phyloP scores from a whole-genome alignment of 2,329 filamentous ascomycete genomes.

The Scedosporium dehoogii region DNA sequence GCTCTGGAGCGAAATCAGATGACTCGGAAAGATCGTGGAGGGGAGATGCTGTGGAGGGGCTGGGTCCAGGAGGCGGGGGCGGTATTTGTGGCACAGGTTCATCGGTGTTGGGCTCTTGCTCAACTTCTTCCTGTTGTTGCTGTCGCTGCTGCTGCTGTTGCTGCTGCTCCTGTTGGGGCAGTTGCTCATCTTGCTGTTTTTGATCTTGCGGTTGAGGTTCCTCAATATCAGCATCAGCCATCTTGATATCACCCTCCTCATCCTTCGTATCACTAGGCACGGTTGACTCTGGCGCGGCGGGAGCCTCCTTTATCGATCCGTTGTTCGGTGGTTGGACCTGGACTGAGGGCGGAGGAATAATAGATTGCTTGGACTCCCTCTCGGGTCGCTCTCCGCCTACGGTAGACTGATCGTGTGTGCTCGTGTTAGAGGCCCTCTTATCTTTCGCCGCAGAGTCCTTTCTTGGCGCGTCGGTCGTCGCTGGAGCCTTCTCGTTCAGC shows the following conservation, averaged over 20 bases:
- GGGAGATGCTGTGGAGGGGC: slow-evolving; percentile 23
- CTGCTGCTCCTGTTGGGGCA: slow-evolving; percentile 20
- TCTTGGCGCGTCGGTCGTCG: slow-evolving; percentile 20
- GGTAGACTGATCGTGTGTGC: slow-evolving; percentile 35
- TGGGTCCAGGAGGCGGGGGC: slow-evolving; percentile 36
- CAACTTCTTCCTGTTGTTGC: background rate
- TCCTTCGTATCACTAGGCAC: slow-evolving; percentile 10
- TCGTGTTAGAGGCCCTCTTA: slow-evolving; percentile 35
- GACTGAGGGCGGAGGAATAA: slow-evolving; percentile 13
- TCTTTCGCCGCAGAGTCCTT: slow-evolving; percentile 27
- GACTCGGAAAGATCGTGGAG: slow-evolving; percentile 23
- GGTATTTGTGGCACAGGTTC: slow-evolving; percentile 28
- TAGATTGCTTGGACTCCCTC: slow-evolving; percentile 34
- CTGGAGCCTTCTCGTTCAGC: slow-evolving; percentile 39
- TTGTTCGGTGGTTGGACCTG: slow-evolving; percentile 31
- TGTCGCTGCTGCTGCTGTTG: slow-evolving; percentile 6
- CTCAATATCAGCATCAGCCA: slow-evolving; percentile 51
- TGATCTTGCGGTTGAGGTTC: slow-evolving; percentile 17
- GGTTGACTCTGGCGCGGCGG: background rate
- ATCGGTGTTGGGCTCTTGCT: slow-evolving; percentile 12
- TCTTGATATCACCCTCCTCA: slow-evolving; percentile 54
- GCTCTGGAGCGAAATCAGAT: slow-evolving; percentile 19
- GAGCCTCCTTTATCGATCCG: slow-evolving; percentile 8
- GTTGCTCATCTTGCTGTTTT: background rate
- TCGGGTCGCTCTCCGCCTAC: slow-evolving; percentile 25